Evolutionary conservation across 1,139 yeast genomes (phyloP).

Genomic region (Pichia sp.): DNA sequence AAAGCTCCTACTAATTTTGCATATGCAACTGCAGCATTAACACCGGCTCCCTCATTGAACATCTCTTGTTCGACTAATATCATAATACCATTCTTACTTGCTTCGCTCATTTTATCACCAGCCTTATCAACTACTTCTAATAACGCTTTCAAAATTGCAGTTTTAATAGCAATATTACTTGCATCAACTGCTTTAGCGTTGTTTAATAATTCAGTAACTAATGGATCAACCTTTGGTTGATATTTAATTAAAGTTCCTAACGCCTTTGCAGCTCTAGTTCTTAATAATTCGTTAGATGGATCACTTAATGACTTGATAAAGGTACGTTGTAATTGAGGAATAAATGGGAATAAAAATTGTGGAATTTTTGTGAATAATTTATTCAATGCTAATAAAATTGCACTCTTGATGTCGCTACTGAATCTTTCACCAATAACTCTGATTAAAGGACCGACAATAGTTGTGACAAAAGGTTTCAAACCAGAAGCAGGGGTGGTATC

Average conservation of each 20-base stretch:
- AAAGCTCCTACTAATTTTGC: constrained; percentile 77
- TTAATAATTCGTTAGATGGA: constrained; percentile 59
- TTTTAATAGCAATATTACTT: constrained; percentile 59
- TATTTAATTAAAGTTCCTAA: constrained; percentile 79
- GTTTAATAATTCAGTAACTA: constrained; percentile 73
- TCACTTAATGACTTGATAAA: constrained; percentile 90
- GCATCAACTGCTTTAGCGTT: constrained; percentile 56
- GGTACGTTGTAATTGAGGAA: constrained; percentile 96
- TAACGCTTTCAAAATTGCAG: constrained; percentile 81
- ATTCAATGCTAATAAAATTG: constrained; percentile 79
- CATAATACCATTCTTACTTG: constrained; percentile 64
- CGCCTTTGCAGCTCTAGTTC: constrained; percentile 87
- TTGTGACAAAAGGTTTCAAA: constrained; percentile 84
- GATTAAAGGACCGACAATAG: constrained; percentile 94
- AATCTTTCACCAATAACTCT: constrained; percentile 97
- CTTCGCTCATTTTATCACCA: constrained; percentile 70
- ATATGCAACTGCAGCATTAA: constrained; percentile 61
- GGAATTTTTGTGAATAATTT: constrained; percentile 78
- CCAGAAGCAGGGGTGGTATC: constrained; percentile 78
- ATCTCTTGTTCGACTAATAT: constrained; percentile 74
- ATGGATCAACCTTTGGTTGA: constrained; percentile 92
- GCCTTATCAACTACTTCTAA: constrained; percentile 78
- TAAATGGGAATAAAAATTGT: constrained; percentile 85
- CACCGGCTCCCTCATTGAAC: constrained; percentile 28
- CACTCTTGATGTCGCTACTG: constrained; percentile 83